phyloP scores from a whole-genome alignment of 108 stramenopile species.

The Cyclotella atomus region DNA sequence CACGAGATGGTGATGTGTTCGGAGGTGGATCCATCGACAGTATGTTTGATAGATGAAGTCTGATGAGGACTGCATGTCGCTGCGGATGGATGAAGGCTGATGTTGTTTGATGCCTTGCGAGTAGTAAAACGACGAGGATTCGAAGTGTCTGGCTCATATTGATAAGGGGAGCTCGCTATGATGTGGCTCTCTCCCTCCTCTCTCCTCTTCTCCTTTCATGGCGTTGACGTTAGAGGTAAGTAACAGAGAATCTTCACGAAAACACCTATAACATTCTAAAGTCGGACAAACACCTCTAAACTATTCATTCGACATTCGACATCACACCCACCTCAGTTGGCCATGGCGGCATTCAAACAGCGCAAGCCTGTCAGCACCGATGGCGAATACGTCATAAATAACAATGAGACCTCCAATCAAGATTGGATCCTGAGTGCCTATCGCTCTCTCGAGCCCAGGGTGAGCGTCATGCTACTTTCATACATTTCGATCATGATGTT shows the following conservation, averaged over 20 bases:
- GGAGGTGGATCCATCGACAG: slow-evolving; percentile 27
- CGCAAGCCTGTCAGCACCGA: slow-evolving; percentile 8
- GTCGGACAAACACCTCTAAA: too few relatives aligned
- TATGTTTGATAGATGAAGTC: not conserved
- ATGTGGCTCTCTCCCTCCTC: too few relatives aligned
- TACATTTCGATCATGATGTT: not conserved
- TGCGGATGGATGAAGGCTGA: not conserved
- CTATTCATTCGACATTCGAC: too few relatives aligned
- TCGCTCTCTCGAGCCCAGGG: slow-evolving; percentile 47
- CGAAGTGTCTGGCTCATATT: too few relatives aligned
- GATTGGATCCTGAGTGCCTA: slow-evolving; percentile 50
- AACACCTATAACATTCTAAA: too few relatives aligned
- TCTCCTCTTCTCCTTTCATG: too few relatives aligned
- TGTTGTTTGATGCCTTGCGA: too few relatives aligned
- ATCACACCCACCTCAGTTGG: too few relatives aligned
- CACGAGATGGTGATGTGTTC: not conserved
- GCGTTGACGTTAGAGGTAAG: too few relatives aligned
- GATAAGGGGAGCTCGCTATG: too few relatives aligned
- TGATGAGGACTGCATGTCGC: not conserved
- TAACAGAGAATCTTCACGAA: too few relatives aligned
- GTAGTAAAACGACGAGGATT: too few relatives aligned
- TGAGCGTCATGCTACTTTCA: slow-evolving; percentile 5
- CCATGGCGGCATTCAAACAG: not conserved
- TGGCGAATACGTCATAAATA: slow-evolving; percentile 20
- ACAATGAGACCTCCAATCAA: slow-evolving; percentile 11